Conservation (phyloP, 306 rosid genomes). For the Betula pendula region DNA sequence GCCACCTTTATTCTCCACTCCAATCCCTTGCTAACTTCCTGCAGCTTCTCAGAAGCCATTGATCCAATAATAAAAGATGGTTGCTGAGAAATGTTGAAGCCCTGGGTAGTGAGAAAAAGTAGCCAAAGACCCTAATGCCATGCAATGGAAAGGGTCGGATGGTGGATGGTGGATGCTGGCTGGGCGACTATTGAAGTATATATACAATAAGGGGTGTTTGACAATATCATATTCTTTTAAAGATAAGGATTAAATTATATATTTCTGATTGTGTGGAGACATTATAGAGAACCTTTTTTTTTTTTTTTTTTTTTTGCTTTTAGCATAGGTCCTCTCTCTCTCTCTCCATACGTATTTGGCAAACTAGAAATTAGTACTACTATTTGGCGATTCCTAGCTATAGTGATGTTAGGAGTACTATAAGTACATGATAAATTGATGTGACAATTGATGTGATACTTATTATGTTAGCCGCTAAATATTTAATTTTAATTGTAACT, state of each 20-base stretch:
- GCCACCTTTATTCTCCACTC: slow-evolving; percentile 69
- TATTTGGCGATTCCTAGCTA: no score
- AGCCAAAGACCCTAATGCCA: neutral
- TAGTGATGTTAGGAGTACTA: no score
- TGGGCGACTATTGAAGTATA: slow-evolving; percentile 16
- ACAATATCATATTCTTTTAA: slow-evolving; percentile 1
- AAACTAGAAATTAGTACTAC: no score
- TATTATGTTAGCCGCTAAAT: no score
- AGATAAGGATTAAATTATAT: neutral
- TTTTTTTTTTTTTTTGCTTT: no score
- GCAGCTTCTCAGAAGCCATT: slow-evolving; percentile 39
- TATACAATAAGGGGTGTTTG: slow-evolving; percentile 27
- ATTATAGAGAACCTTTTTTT: no score
- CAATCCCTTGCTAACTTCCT: slow-evolving; percentile 18
- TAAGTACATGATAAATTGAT: no score
- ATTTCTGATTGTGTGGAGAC: no score
- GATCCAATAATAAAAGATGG: neutral
- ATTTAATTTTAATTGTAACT: no score
- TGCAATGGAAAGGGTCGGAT: neutral
- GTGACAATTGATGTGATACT: no score
- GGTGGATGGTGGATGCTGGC: slow-evolving; percentile 1
- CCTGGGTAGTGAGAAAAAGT: neutral
- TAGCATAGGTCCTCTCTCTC: no score
- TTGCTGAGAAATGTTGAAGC: neutral
- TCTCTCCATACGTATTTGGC: no score